Conservation (phyloP, 495 filamentous ascomycete genomes). For the Trypethelium eluteriae region DNA sequence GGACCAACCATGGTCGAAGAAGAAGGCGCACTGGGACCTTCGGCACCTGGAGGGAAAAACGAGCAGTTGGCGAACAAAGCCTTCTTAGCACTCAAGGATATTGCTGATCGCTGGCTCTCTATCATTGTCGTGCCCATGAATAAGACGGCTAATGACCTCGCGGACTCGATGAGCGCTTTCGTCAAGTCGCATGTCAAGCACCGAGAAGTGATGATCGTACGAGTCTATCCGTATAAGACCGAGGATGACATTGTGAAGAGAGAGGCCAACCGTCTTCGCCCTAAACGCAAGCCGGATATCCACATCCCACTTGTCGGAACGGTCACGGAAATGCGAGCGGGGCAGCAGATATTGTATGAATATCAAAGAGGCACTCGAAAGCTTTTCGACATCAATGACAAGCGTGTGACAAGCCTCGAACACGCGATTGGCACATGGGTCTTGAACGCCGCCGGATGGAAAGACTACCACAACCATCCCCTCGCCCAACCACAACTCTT, state of each 20-base stretch:
- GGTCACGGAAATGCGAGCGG: neutral
- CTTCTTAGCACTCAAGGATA: too few species aligned
- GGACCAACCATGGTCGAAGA: too few species aligned
- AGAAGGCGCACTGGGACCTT: too few species aligned
- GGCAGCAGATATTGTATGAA: neutral
- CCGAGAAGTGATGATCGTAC: neutral
- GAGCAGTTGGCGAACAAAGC: too few species aligned
- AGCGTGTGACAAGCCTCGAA: neutral
- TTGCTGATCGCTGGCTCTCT: neutral
- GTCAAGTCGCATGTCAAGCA: neutral
- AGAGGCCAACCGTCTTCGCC: neutral
- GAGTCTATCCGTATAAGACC: neutral
- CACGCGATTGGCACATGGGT: neutral
- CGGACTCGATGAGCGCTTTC: neutral
- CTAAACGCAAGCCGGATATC: neutral
- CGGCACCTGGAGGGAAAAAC: too few species aligned
- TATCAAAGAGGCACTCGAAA: neutral
- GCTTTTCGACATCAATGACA: neutral
- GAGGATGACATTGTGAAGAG: neutral
- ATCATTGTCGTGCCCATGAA: neutral
- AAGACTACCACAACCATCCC: neutral
- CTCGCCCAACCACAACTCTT: neutral
- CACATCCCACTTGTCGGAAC: neutral
- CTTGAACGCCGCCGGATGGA: neutral
- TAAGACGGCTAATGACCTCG: neutral